phyloP scores from a whole-genome alignment of 176 grass and related monocot species.

The Coix lacrymajobi region DNA sequence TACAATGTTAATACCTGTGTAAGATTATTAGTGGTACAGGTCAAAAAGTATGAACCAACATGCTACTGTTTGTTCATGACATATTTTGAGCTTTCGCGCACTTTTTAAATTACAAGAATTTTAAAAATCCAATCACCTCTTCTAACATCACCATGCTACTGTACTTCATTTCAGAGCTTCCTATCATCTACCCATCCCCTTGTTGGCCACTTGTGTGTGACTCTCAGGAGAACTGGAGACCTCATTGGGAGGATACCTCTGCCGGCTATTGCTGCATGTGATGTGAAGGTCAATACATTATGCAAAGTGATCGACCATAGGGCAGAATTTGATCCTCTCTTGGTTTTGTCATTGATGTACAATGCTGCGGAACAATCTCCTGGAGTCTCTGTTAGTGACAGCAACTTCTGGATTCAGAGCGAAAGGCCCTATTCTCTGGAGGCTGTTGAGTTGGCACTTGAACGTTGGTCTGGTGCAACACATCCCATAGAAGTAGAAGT shows the following conservation, averaged over 20 bases:
- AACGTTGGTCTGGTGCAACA: conserved; percentile 31
- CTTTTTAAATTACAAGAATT: background rate
- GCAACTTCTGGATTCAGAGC: conserved; percentile 60
- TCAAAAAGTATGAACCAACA: background rate
- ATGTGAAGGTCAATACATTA: conserved; percentile 70
- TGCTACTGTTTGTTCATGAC: background rate
- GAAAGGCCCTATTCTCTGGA: conserved; percentile 42
- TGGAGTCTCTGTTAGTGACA: conserved; percentile 44
- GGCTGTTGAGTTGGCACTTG: conserved; percentile 43
- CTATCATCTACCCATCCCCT: conserved; percentile 82
- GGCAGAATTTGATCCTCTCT: conserved; percentile 62
- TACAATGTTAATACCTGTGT: background rate
- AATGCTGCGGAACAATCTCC: conserved; percentile 58
- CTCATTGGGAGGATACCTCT: conserved; percentile 65
- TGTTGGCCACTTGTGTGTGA: conserved; percentile 61
- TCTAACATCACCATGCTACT: conserved; percentile 19
- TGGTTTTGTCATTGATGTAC: conserved; percentile 63
- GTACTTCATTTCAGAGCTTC: conserved; percentile 48
- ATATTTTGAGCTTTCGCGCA: background rate
- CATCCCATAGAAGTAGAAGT: conserved; percentile 47
- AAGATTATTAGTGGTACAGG: background rate
- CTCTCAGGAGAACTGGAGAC: conserved; percentile 48
- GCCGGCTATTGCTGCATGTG: conserved; percentile 58
- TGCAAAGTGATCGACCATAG: conserved; percentile 66
- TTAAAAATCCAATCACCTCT: background rate